phyloP scores from a whole-genome alignment of 305 asterid genomes.

The Rubia tinctorum region DNA sequence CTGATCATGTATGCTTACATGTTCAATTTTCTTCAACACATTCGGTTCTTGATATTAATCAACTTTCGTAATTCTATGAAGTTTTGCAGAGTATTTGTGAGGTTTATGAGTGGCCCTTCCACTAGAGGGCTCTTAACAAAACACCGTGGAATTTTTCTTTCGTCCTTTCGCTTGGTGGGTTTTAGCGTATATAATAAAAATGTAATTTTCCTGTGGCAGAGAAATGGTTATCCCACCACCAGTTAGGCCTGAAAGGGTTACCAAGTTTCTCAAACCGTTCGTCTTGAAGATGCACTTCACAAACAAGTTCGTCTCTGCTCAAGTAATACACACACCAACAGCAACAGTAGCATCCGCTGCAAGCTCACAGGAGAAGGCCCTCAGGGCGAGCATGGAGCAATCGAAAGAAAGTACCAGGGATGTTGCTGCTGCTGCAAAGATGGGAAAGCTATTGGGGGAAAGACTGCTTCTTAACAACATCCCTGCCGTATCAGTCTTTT shows the following conservation, averaged over 20 bases:
- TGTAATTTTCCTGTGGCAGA: neutral
- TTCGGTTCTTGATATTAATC: neutral
- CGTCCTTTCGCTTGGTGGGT: neutral
- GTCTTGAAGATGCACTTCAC: constrained; percentile 79
- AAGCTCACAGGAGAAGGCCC: constrained; percentile 81
- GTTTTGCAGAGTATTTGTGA: neutral
- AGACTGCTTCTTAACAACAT: constrained; percentile 50
- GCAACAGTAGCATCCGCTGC: constrained; percentile 89
- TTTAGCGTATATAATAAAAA: neutral
- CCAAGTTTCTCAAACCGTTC: constrained; percentile 73
- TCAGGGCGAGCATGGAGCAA: constrained; percentile 55
- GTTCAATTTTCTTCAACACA: neutral
- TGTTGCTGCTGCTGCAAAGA: constrained; percentile 87
- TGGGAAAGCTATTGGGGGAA: constrained; percentile 77
- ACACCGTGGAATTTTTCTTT: neutral
- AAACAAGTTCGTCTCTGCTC: constrained; percentile 67
- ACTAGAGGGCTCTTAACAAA: neutral
- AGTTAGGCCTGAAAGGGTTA: constrained; percentile 56
- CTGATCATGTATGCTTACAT: neutral
- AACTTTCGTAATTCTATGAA: neutral
- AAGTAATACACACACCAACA: constrained; percentile 81
- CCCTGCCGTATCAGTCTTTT: constrained; percentile 67
- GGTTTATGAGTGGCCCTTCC: neutral
- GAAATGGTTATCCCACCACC: constrained; percentile 88
- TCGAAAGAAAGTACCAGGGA: constrained; percentile 63